Conservation (phyloP, 257 asterid genomes). For the Solanum phureja region DNA sequence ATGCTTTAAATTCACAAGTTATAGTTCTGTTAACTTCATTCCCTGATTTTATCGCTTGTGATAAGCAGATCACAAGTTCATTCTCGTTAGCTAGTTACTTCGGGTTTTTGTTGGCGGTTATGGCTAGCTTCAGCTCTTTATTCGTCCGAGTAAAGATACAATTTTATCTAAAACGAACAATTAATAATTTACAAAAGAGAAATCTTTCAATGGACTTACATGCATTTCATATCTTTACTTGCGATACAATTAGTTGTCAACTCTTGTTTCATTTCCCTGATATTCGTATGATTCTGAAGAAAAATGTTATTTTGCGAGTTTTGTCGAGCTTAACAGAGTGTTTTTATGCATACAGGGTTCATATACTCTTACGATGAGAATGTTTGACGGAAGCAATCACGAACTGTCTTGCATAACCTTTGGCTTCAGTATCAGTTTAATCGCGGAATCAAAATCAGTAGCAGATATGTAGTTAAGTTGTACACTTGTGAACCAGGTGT, state of each 20-base stretch:
- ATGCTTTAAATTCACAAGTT: not conserved
- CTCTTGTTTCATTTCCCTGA: not conserved
- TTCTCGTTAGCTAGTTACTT: not conserved
- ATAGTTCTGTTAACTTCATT: not conserved
- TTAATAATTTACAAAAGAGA: not conserved
- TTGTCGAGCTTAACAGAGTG: not conserved
- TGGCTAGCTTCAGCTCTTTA: not conserved
- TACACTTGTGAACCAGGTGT: not conserved
- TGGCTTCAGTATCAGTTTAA: constrained; percentile 20
- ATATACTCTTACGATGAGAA: constrained; percentile 19
- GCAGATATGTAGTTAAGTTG: not conserved
- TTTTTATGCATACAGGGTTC: constrained; percentile 12
- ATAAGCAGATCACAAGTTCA: not conserved
- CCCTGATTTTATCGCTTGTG: not conserved
- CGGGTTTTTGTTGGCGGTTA: not conserved
- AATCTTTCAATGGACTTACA: not conserved
- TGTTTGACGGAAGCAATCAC: constrained; percentile 11
- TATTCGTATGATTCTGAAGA: not conserved
- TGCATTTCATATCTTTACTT: not conserved
- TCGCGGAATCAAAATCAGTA: constrained; percentile 10
- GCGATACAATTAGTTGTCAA: no score
- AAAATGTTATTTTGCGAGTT: not conserved
- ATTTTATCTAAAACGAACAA: not conserved
- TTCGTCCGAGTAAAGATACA: not conserved
- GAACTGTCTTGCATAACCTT: constrained; percentile 28